phyloP scores from a whole-genome alignment of 108 stramenopile species.

The Nitzschia sp. region DNA sequence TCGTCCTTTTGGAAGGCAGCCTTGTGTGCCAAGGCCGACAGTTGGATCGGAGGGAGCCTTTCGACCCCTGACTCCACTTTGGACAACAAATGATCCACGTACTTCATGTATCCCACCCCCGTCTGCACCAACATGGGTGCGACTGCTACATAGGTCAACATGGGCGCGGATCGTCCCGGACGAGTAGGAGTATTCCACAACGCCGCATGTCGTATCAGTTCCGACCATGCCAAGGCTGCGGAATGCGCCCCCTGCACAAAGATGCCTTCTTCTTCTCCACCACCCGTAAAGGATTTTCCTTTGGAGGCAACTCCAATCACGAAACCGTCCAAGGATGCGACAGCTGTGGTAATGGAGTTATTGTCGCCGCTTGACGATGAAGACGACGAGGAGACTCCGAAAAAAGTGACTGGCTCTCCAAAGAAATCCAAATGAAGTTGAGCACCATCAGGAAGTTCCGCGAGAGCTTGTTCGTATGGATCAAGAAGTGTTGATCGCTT shows the following conservation, averaged over 20 bases:
- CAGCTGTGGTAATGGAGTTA: conserved; percentile 26
- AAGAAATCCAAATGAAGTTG: conserved; percentile 74
- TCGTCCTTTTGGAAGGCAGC: conserved; percentile 44
- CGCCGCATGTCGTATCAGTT: conserved; percentile 51
- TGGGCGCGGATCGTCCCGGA: conserved; percentile 40
- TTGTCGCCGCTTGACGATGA: conserved; percentile 2
- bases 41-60: conserved; percentile 22
- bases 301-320: conserved; percentile 61
- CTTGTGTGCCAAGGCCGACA: conserved; percentile 44
- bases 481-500: conserved; percentile 1
- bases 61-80: conserved; percentile 34
- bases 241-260: conserved; percentile 65
- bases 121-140: conserved; percentile 74
- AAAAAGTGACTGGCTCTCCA: conserved; percentile 75
- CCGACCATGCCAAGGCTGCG: conserved; percentile 68
- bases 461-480: conserved; percentile 24
- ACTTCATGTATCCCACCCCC: conserved; percentile 57
- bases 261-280: conserved; percentile 76
- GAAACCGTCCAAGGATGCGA: conserved; percentile 67
- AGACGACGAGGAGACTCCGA: conserved; percentile 15
- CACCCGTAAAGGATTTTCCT: conserved; percentile 63
- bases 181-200: conserved; percentile 50
- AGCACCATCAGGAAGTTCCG: conserved; percentile 33
- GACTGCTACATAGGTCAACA: conserved; percentile 75
- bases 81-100: conserved; percentile 57